Base-by-base conservation (phyloP, 805 yeast genomes). In the Candida schatavii region DNA sequence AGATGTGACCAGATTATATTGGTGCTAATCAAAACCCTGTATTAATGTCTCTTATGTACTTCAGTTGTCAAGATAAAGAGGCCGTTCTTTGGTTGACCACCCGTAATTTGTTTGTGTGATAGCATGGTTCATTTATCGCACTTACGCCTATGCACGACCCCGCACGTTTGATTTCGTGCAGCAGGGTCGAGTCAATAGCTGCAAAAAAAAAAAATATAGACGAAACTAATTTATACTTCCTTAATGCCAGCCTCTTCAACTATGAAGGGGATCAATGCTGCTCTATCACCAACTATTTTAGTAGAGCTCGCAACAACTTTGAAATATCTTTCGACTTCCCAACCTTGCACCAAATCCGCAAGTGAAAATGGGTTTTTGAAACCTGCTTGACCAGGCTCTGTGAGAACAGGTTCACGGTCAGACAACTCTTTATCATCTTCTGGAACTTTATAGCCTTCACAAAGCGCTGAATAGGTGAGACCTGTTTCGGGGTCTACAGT, bases 291-390 rank as follows among this genome's bases (percentile, higher is more conserved):
- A 21, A 5, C 19, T 15, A 14, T 40, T 34, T 22, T 41, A 40
- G 13, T 22, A 9, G 51, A 45, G 11, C 10, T 23, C 5, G 51
- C 37, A 10, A 58, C 48, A 5, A 61, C 52, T 37, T 54, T 59
- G 2, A 48, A 44, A 37, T 46, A 62, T 35, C 70, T 49, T 21
- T 58, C 52, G 1, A 60, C 54, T 13, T 45, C 29, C 68, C 68
- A 64, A 2, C 57, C 55, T 13, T 55, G 39, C 9, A 53, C 42
- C 17, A 48, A 29, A 4, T 54, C 40, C 18, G 38, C 19, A 7
- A 34, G 38, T 17, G 20, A 18, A 6, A 13, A 15, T 11, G 34
- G 11, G 10, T 21, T 25, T 18, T 25, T 25, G 13, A 15, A n/a
- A 14, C 7, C n/a, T 33, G 26, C 14, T 9, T 23, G 38, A 9